A percentile compares a stretch with the other conserved stretches of the same genome.
These are phyloP conservation scores for Leptomonas pyrrhocoris DNA, from an alignment of 208 protist genomes.

Conservation along the genomic window DNA sequence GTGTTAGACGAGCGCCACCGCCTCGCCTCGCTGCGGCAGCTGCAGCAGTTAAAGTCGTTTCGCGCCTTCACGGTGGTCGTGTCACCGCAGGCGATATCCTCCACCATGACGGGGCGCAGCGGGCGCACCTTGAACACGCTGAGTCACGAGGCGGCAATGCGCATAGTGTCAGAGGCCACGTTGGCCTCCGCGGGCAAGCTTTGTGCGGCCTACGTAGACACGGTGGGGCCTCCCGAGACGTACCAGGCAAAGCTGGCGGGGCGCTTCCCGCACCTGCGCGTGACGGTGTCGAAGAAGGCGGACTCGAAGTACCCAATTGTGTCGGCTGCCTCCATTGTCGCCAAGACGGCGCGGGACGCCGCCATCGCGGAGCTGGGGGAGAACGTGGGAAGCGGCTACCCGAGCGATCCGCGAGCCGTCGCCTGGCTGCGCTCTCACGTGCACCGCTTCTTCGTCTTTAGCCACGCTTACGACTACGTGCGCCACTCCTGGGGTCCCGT, in stretches of 20 bases:
- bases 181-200: slow-evolving; percentile 76
- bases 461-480: slow-evolving; percentile 54
- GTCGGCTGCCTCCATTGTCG: slow-evolving; percentile 92
- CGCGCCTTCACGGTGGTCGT: slow-evolving; percentile 66
- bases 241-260: slow-evolving; percentile 78
- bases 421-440: slow-evolving; percentile 70
- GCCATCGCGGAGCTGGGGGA: slow-evolving; percentile 49
- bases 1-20: slow-evolving; percentile 63
- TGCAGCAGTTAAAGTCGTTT: slow-evolving; percentile 72
- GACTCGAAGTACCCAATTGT: slow-evolving; percentile 93
- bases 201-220: slow-evolving; percentile 93
- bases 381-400: slow-evolving; percentile 82
- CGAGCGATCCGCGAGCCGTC: slow-evolving; percentile 76
- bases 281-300: slow-evolving; percentile 90
- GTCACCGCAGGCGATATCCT: slow-evolving; percentile 72
- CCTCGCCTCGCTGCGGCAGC: slow-evolving; percentile 47
- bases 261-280: slow-evolving; percentile 87
- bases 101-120: slow-evolving; percentile 67
- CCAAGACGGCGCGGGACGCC: slow-evolving; percentile 87
- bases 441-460: slow-evolving; percentile 80
- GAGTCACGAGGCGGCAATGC: slow-evolving; percentile 86
- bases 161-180: slow-evolving; percentile 78
- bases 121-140: slow-evolving; percentile 89
- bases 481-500: slow-evolving; percentile 85
- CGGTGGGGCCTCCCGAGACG: slow-evolving; percentile 84